Evolutionary conservation across 1,284 basidiomycete species (phyloP).

Genomic region (Athelia psychrophila): DNA sequence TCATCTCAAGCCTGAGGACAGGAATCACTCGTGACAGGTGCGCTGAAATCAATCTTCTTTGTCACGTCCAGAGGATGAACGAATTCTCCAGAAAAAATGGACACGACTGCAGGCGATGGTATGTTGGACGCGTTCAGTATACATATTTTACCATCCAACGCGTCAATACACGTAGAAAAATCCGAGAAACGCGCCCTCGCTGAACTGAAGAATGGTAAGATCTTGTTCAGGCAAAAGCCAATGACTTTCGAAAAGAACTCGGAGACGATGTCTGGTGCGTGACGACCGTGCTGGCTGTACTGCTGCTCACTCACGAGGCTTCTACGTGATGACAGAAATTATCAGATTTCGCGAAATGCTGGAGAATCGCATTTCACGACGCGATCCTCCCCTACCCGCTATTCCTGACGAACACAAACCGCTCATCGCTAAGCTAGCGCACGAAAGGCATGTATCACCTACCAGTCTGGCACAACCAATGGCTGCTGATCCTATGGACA

Average conservation of each 20-base stretch:
- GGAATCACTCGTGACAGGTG: background rate
- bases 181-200: constrained; percentile 40
- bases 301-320: background rate
- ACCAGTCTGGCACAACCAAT: constrained; percentile 3
- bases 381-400: constrained; percentile 43
- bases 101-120: background rate
- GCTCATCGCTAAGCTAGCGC: constrained; percentile 75
- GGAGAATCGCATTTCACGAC: constrained; percentile 42
- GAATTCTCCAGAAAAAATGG: background rate
- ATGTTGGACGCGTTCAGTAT: background rate
- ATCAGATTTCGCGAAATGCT: constrained; percentile 73
- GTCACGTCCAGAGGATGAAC: background rate
- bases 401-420: constrained; percentile 70
- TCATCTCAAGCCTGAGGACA: background rate
- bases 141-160: constrained; percentile 16
- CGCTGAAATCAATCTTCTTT: background rate
- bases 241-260: constrained; percentile 74
- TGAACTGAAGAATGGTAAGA: constrained; percentile 75
- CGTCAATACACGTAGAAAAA: constrained; percentile 27
- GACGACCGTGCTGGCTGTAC: constrained; percentile 3
- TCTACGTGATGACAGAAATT: constrained; percentile 44
- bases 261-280: constrained; percentile 75
- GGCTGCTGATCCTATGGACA: constrained; percentile 7
- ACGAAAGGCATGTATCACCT: constrained; percentile 76
- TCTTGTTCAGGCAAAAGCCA: constrained; percentile 76